Base-by-base conservation (phyloP, 495 filamentous ascomycete genomes). In the Lichina pygmaea region DNA sequence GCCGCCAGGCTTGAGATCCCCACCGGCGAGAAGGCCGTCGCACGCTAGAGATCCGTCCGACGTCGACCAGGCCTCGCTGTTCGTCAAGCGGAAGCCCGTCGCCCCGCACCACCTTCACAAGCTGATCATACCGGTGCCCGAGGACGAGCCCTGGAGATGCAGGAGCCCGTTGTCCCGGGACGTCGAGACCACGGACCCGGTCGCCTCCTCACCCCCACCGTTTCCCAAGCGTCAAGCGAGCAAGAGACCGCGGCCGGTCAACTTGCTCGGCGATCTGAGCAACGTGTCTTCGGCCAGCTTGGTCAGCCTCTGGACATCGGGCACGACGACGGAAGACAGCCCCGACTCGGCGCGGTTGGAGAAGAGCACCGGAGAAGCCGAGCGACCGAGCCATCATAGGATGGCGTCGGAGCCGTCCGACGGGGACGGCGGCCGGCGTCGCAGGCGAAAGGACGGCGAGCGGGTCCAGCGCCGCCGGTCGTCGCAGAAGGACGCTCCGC, bases 401-500 rank as follows among this genome's bases (percentile, higher is more conserved):
- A 47, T 48, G 55, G 56, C 17, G 13, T 39, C 36, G 5, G 36
- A 39, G 36, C 36, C 36, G 36, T 39, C 36, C 36, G 5, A 3
- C 36, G 13, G 2, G 11, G 36, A 39, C 13, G 2, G 36, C 1
- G 36, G 36, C 13, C 36, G 36, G 36, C 32, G 10, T 30, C 34
- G n/a, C 13, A 13, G 34, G 7, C 30, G 43, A 12, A 10, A 46
- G 52, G 34, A 58, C 53, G 57, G 44, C 52, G 57, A 44, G 43
- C 52, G 44, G 54, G 52, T 50, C 55, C 53, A 50, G 59, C 54
- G 48, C 54, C 58, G 45, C 47, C 53, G 24, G 56, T 13, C 31
- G 33, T 45, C 4, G 60, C 58, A 32, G 63, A 59, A 49, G 54
- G 55, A 53, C 60, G 54, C 24, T 24, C 53, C 54, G 52, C 49